These are phyloP conservation scores for Fragaria vesca DNA, from an alignment of 306 rosid genomes.

Conservation along the genomic window DNA sequence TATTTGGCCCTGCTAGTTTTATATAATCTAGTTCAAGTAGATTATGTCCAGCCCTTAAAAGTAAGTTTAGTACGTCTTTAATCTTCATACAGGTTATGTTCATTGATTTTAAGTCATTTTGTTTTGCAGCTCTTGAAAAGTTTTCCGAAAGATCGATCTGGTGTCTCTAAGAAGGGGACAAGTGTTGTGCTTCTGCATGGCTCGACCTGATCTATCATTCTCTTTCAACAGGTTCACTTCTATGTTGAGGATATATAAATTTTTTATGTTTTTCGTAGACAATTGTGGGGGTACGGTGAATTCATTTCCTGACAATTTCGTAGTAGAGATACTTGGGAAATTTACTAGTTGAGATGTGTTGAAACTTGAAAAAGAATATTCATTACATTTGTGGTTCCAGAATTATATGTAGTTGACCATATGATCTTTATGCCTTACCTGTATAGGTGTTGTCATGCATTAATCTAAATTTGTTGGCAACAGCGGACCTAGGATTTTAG, in stretches of 20 bases:
- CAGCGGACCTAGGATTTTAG: too few species aligned
- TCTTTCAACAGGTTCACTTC: conserved; percentile 67
- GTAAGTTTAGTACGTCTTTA: neutral
- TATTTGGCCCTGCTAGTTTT: neutral
- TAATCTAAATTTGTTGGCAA: neutral
- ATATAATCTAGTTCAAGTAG: neutral
- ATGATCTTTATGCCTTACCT: neutral
- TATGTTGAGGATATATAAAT: neutral
- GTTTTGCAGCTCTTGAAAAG: conserved; percentile 59
- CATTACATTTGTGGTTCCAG: neutral
- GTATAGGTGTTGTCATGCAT: neutral
- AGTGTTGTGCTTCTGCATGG: conserved; percentile 73
- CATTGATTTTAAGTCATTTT: neutral
- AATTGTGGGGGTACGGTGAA: neutral
- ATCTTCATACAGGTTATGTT: neutral
- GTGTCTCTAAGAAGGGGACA: conserved; percentile 77
- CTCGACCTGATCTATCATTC: conserved; percentile 59
- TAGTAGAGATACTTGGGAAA: neutral
- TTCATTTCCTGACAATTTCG: neutral
- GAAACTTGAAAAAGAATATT: neutral
- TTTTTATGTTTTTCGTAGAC: conserved; percentile 7
- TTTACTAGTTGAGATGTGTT: neutral
- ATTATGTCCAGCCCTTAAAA: neutral
- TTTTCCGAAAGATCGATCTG: conserved; percentile 70
- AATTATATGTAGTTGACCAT: neutral